Conservation (phyloP, 345 rosid species). For the Salix purpurea region DNA sequence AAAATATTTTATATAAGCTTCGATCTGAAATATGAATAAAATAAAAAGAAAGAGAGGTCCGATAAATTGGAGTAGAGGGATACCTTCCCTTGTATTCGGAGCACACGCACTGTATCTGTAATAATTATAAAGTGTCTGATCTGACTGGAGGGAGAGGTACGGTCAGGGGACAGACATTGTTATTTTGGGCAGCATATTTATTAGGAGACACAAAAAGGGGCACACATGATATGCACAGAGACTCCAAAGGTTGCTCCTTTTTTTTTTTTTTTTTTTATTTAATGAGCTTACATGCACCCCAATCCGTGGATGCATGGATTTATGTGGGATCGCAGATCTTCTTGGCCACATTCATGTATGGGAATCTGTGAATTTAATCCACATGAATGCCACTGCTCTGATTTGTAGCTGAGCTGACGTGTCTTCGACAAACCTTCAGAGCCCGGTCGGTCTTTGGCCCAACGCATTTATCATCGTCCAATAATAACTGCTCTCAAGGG, state of each 20-base stretch:
- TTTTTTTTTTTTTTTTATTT: too few species aligned
- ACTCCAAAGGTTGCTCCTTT: neutral
- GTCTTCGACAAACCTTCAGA: neutral
- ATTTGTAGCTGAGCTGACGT: neutral
- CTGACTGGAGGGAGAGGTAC: neutral
- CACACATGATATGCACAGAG: neutral
- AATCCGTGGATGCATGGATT: neutral
- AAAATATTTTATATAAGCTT: too few species aligned
- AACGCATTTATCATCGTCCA: too few species aligned
- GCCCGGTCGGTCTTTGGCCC: neutral
- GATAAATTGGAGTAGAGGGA: neutral
- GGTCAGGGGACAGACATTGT: neutral
- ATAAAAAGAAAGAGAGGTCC: neutral
- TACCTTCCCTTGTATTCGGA: neutral
- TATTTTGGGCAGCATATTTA: neutral
- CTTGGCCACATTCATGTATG: neutral
- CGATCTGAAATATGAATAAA: too few species aligned
- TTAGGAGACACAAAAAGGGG: neutral
- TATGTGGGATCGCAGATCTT: neutral
- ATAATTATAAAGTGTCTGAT: neutral
- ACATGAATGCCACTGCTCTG: neutral
- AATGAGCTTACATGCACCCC: neutral
- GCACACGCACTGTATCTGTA: neutral
- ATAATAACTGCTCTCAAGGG: too few species aligned
- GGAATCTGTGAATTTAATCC: neutral